These are phyloP conservation scores for Candolleomyces eurysporus DNA, from an alignment of 768 basidiomycete species.

Conservation along the genomic window DNA sequence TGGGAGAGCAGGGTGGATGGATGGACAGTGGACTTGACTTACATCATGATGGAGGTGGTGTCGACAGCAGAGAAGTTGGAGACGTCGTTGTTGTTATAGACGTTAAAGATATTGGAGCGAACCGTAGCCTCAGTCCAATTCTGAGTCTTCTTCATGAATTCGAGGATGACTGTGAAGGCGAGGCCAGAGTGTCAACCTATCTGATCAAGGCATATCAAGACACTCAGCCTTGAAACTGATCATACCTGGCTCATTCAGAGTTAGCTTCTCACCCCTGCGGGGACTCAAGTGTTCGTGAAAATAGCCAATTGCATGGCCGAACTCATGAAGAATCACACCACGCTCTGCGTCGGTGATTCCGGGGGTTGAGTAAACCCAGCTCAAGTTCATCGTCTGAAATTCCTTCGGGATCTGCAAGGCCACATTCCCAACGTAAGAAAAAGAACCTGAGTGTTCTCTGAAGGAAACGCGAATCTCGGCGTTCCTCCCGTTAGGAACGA, in stretches of 20 bases:
- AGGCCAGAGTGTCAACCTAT: not conserved
- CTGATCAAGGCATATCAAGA: not conserved
- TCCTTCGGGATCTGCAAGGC: not conserved
- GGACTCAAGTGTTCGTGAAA: slow-evolving; percentile 17
- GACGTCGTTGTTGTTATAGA: slow-evolving; percentile 12
- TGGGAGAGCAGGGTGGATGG: not conserved
- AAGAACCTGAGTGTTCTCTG: slow-evolving; percentile 10
- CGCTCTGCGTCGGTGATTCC: not conserved
- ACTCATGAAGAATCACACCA: slow-evolving; percentile 19
- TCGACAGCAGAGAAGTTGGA: slow-evolving; percentile 16
- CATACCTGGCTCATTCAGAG: slow-evolving; percentile 12
- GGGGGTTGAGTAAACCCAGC: slow-evolving; percentile 7
- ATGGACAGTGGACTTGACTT: not conserved
- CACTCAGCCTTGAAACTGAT: not conserved
- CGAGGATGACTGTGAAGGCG: slow-evolving; percentile 4
- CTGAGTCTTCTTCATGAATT: too few relatives aligned
- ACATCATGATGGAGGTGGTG: slow-evolving; percentile 18
- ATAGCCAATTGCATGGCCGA: slow-evolving; percentile 17
- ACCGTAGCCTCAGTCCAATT: slow-evolving; percentile 4
- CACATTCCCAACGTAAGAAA: slow-evolving; percentile 13
- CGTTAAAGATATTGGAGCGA: slow-evolving; percentile 11
- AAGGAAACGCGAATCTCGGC: slow-evolving; percentile 12
- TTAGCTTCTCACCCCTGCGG: not conserved
- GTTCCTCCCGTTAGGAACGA: not conserved
- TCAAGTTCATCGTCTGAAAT: slow-evolving; percentile 13